A percentile compares a stretch with the other conserved stretches of the same genome.
Conservation (phyloP, 1,284 basidiomycete genomes). For the Bondarzewia mesenterica region DNA sequence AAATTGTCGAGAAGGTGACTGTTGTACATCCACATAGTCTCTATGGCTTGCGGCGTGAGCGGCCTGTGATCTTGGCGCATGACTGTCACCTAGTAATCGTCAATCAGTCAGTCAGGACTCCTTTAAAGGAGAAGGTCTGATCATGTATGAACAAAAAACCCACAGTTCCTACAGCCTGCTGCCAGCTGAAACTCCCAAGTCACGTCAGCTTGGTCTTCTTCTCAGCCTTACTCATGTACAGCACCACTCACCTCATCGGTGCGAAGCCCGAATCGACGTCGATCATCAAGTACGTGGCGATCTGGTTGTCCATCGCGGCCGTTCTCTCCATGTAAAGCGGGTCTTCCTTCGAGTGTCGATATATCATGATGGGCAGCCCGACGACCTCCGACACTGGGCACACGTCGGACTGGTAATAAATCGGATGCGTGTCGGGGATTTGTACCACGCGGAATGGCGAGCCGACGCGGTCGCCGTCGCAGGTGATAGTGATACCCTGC, state of each 20-base stretch:
- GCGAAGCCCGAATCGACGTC: background rate
- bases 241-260: background rate
- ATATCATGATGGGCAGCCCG: background rate
- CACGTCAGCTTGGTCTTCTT: too few species aligned
- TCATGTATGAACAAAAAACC: background rate
- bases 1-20: background rate
- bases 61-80: slow-evolving; percentile 1
- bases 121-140: too few species aligned
- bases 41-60: background rate
- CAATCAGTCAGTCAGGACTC: too few species aligned
- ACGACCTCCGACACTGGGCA: background rate
- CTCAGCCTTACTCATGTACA: too few species aligned
- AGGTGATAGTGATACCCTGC: background rate
- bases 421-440: background rate
- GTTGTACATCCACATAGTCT: slow-evolving; percentile 2
- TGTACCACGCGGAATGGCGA: background rate
- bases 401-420: background rate
- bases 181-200: background rate
- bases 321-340: background rate
- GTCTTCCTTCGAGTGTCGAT: background rate
- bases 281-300: slow-evolving; percentile 3
- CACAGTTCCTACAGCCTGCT: background rate
- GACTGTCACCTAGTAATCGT: background rate
- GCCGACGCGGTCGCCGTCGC: background rate
- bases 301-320: background rate